A percentile compares a stretch with the other conserved stretches of the same genome.
Evolutionary conservation across 2,329 filamentous ascomycete species (phyloP).

Genomic region (Aspergillus versicolor): DNA sequence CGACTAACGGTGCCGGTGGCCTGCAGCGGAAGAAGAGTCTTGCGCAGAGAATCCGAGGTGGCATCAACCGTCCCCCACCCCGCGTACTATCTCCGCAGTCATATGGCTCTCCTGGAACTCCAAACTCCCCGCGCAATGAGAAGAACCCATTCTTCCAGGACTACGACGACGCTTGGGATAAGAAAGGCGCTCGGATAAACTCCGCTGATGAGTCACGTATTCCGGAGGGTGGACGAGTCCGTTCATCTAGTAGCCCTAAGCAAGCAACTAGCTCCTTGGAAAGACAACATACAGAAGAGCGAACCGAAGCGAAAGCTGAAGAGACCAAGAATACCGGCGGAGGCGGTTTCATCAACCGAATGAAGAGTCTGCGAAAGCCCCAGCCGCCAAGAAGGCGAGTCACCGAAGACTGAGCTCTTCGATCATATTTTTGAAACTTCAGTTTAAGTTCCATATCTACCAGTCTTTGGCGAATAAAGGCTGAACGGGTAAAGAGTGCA

Average conservation of each 20-base stretch:
- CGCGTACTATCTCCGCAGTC: slow-evolving; percentile 59
- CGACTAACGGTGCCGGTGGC: slow-evolving; percentile 48
- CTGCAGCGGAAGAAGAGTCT: slow-evolving; percentile 91
- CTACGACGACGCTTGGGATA: slow-evolving; percentile 67
- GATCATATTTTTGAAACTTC: not conserved
- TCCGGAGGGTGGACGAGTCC: slow-evolving; percentile 32
- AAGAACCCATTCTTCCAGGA: slow-evolving; percentile 83
- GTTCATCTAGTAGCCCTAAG: slow-evolving; percentile 61
- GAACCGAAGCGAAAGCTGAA: slow-evolving; percentile 26
- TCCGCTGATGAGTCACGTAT: slow-evolving; percentile 47
- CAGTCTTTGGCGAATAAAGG: not conserved
- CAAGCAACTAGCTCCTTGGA: slow-evolving; percentile 52
- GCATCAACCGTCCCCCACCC: slow-evolving; percentile 65
- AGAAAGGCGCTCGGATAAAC: slow-evolving; percentile 60
- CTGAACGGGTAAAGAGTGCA: not conserved
- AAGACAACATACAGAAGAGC: slow-evolving; percentile 64
- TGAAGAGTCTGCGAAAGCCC: slow-evolving; percentile 72
- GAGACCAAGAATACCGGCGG: slow-evolving; percentile 46
- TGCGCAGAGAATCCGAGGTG: slow-evolving; percentile 84
- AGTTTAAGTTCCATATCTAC: not conserved
- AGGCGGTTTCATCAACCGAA: slow-evolving; percentile 71
- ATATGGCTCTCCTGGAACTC: slow-evolving; percentile 22
- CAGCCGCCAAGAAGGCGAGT: slow-evolving; percentile 43
- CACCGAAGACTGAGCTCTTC: slow-evolving; percentile 27
- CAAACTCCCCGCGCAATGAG: slow-evolving; percentile 44